Evolutionary conservation across 371 early-diverging fungal genomes (phyloP), one percentile per base, ranked within the genome.

Genomic region (Phascolomyces articulosus): DNA sequence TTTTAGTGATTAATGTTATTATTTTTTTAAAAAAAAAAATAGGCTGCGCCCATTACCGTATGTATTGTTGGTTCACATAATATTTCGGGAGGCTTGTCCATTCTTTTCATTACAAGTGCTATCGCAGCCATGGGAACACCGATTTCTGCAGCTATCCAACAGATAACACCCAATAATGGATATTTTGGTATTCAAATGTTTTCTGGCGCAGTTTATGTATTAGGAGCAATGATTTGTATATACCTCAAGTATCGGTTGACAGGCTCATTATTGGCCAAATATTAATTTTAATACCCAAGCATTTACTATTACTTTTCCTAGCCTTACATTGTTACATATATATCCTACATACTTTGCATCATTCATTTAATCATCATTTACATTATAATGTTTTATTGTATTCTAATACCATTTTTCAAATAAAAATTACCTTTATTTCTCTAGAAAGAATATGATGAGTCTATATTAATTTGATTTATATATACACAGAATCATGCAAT

Each of bases 31-130:
- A 2, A 34, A 34, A 0, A 34, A 34, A 34, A 34, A 2, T 55
- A 62, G 60, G 78, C 84, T 2, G 77, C 88, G 16, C 83, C 85
- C 21, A 82, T 86, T 55, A 85, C 83, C 1, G 83, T 77, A 41
- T 65, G 77, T 40, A 75, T 85, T 26, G 86, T 86, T 26, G 85
- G 85, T 9, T 41, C 77, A 29, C 74, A 76, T 1, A 71, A 82
- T 29, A 60, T 87, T 48, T 77, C 87, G 2, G 75, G 86, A 1
- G 85, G 84, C 31, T 67, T 85, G 28, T 80, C 88, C 4, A 69
- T 86, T 44, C 67, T 89, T 51, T 89, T 84, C 56, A 21, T 84
- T 49, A 69, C 70, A 13, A 82, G 79, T 62, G 72, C 83, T 15
- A 54, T 70, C 28, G 58, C 73, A 15, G 68, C 69, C 21, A 63